These are phyloP conservation scores for Dianthus caryophyllus DNA, from an alignment of 148 eudicot species.

Conservation along the genomic window DNA sequence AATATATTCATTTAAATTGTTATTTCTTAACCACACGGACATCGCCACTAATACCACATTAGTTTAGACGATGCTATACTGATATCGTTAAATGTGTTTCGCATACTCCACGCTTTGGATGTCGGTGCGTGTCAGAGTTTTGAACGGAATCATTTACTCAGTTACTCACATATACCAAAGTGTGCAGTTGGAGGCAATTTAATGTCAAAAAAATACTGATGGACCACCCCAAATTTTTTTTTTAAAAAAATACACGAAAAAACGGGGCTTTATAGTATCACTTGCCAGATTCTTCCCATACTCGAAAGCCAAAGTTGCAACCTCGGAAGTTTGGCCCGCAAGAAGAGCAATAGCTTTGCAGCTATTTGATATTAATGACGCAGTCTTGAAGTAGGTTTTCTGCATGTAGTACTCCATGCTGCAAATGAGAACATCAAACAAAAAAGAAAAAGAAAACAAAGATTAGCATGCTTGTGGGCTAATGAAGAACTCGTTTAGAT, in stretches of 20 bases:
- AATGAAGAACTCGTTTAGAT: constrained; percentile 7
- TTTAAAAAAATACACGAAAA: background rate
- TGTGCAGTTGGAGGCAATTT: too few relatives aligned
- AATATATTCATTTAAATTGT: too few relatives aligned
- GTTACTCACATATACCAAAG: too few relatives aligned
- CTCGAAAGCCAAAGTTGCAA: constrained; percentile 71
- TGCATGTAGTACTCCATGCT: constrained; percentile 94
- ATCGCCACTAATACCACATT: background rate
- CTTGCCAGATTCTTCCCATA: constrained; percentile 92
- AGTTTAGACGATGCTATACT: background rate
- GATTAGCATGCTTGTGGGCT: constrained; percentile 15
- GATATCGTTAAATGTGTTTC: background rate
- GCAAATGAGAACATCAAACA: constrained; percentile 19
- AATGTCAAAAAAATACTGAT: background rate
- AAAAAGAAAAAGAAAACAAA: background rate
- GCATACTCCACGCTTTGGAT: too few relatives aligned
- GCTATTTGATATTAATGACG: constrained; percentile 89
- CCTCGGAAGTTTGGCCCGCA: constrained; percentile 86
- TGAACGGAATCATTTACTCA: too few relatives aligned
- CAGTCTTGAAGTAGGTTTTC: constrained; percentile 92
- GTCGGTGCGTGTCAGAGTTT: too few relatives aligned
- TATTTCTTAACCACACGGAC: too few relatives aligned
- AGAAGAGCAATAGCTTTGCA: constrained; percentile 95
- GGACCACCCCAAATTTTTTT: background rate
- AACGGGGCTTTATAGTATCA: constrained; percentile 14